Evolutionary conservation across 371 early-diverging fungal species (phyloP).

Genomic region (Mucor plumbeus): DNA sequence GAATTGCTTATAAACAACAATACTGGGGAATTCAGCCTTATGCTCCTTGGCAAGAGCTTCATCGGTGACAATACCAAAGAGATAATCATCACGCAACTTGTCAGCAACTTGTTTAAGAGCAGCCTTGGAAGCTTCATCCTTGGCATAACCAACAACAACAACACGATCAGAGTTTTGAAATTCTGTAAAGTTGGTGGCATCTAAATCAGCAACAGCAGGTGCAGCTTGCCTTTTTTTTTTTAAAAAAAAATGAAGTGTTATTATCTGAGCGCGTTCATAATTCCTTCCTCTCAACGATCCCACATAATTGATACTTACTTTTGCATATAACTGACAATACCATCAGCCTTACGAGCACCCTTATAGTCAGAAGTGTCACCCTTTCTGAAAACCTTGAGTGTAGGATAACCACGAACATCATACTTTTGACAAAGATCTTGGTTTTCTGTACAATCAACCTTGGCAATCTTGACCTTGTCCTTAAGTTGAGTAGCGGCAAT

Average conservation of each 20-base stretch:
- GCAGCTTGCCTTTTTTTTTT: slow-evolving; percentile 62
- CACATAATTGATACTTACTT: slow-evolving; percentile 63
- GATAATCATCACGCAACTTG: slow-evolving; percentile 77
- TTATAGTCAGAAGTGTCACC: slow-evolving; percentile 76
- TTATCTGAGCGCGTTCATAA: not conserved
- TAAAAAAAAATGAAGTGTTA: not conserved
- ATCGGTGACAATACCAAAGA: slow-evolving; percentile 82
- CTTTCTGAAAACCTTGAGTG: slow-evolving; percentile 87
- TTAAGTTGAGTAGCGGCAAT: slow-evolving; percentile 84
- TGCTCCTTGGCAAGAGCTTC: slow-evolving; percentile 52
- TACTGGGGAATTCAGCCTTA: slow-evolving; percentile 60
- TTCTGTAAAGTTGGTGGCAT: slow-evolving; percentile 63
- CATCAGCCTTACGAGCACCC: slow-evolving; percentile 83
- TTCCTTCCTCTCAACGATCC: not conserved
- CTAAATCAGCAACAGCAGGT: slow-evolving; percentile 78
- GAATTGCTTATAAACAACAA: slow-evolving; percentile 89
- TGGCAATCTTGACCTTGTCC: slow-evolving; percentile 78
- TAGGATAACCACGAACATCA: slow-evolving; percentile 90
- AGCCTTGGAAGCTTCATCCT: slow-evolving; percentile 64
- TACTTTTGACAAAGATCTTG: slow-evolving; percentile 80
- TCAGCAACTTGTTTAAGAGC: slow-evolving; percentile 72
- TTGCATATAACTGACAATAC: slow-evolving; percentile 89
- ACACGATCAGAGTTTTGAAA: slow-evolving; percentile 85
- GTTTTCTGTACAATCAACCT: slow-evolving; percentile 95
- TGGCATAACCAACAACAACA: slow-evolving; percentile 85